Percentiles rank a stretch among this genome's conserved stretches.
Conservation (phyloP, 2,329 filamentous ascomycete genomes). For the Cryphonectria radicalis region DNA sequence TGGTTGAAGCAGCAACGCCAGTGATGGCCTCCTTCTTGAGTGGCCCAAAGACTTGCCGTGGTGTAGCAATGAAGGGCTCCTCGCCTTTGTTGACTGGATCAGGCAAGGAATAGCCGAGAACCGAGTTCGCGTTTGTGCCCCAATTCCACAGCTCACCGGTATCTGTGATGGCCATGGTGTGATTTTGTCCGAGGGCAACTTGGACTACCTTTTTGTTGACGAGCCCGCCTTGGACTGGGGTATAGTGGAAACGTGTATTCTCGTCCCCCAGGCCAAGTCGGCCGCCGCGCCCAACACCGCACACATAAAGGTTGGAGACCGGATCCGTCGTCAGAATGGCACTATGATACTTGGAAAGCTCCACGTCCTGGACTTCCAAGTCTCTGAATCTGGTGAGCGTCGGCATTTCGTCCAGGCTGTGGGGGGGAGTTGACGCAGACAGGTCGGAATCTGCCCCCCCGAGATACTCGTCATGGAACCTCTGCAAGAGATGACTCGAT, state of each 20-base stretch:
- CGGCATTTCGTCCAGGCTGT: conserved; percentile 63
- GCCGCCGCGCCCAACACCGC: conserved; percentile 88
- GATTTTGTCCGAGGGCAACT: conserved; percentile 89
- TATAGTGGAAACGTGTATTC: conserved; percentile 84
- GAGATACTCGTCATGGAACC: conserved; percentile 73
- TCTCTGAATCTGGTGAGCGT: conserved; percentile 72
- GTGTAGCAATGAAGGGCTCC: conserved; percentile 78
- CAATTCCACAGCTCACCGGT: conserved; percentile 92
- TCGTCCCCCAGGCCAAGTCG: conserved; percentile 89
- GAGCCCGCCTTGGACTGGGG: conserved; percentile 78
- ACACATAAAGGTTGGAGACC: conserved; percentile 88
- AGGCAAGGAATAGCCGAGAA: conserved; percentile 84
- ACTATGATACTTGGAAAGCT: conserved; percentile 89
- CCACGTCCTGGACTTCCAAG: conserved; percentile 77
- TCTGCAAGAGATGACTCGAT: conserved; percentile 74
- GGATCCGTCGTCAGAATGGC: conserved; percentile 87
- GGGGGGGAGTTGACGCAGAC: conserved; percentile 36
- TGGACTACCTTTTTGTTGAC: conserved; percentile 73
- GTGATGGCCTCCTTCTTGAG: conserved; percentile 83
- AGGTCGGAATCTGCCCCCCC: conserved; percentile 47
- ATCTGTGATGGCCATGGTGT: conserved; percentile 83
- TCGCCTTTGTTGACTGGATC: conserved; percentile 71
- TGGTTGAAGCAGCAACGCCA: conserved; percentile 84
- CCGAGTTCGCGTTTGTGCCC: conserved; percentile 85
- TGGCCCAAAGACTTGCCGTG: conserved; percentile 88